phyloP scores from a whole-genome alignment of 768 basidiomycete genomes.

The Candolleomyces eurysporus region DNA sequence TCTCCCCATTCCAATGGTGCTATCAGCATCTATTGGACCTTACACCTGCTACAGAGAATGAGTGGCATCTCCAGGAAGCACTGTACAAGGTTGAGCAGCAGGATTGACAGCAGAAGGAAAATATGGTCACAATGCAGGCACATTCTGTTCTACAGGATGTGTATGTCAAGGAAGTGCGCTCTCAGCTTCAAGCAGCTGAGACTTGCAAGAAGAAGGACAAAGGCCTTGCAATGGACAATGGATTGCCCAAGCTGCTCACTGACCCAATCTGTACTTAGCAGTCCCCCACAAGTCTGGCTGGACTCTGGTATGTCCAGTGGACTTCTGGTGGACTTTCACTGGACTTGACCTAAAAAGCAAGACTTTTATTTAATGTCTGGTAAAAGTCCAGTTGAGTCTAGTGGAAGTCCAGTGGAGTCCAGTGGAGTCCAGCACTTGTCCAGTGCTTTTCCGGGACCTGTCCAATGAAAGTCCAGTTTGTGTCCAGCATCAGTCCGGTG shows the following conservation, averaged over 20 bases:
- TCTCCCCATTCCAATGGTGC: neutral
- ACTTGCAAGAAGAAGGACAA: neutral
- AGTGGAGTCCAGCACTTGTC: too few relatives aligned
- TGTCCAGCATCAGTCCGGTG: too few relatives aligned
- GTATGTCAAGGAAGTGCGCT: neutral
- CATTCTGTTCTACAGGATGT: neutral
- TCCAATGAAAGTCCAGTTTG: too few relatives aligned
- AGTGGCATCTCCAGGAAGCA: neutral
- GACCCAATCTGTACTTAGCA: too few relatives aligned
- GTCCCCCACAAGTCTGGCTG: too few relatives aligned
- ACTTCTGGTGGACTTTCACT: too few relatives aligned
- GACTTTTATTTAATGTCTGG: too few relatives aligned
- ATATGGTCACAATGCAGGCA: neutral
- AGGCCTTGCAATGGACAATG: neutral
- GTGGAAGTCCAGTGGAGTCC: too few relatives aligned
- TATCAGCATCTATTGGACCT: neutral
- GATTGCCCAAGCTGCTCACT: neutral
- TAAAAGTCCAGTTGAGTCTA: too few relatives aligned
- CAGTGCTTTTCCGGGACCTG: too few relatives aligned
- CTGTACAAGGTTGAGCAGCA: neutral
- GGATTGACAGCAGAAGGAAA: neutral
- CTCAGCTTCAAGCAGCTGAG: neutral
- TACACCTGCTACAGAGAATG: neutral
- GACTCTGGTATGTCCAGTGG: too few relatives aligned
- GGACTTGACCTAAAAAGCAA: too few relatives aligned